Percentiles rank a stretch among this genome's conserved stretches.
Conservation (phyloP, 2,329 filamentous ascomycete genomes). For the Lachnellula willkommii region DNA sequence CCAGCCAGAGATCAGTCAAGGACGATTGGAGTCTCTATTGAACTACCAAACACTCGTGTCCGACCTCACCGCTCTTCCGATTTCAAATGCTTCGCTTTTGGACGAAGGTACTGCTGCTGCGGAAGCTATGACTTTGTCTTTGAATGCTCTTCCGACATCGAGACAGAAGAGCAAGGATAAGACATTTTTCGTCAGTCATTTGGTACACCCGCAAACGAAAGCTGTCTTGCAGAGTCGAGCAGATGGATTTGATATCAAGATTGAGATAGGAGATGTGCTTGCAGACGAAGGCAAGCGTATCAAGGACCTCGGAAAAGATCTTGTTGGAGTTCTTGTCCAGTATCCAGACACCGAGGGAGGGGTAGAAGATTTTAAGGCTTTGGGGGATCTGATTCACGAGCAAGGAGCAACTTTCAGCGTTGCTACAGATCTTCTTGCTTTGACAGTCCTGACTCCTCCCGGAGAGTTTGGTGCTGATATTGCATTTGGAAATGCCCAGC, state of each 20-base stretch:
- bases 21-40: conserved; percentile 81
- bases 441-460: conserved; percentile 82
- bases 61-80: conserved; percentile 79
- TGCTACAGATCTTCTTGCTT: conserved; percentile 80
- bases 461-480: conserved; percentile 95
- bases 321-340: conserved; percentile 89
- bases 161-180: conserved; percentile 71
- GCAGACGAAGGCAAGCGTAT: conserved; percentile 59
- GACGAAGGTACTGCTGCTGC: conserved; percentile 90
- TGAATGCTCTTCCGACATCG: conserved; percentile 66
- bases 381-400: conserved; percentile 74
- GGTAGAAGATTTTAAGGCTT: conserved; percentile 65
- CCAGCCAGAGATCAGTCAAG: conserved; percentile 95
- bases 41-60: conserved; percentile 94
- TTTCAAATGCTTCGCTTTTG: conserved; percentile 84
- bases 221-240: conserved; percentile 79
- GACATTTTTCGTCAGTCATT: conserved; percentile 76
- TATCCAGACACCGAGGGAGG: conserved; percentile 87
- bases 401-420: conserved; percentile 76
- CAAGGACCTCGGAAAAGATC: conserved; percentile 68
- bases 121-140: conserved; percentile 90
- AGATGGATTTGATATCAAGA: conserved; percentile 82
- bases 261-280: conserved; percentile 68
- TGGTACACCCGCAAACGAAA: conserved; percentile 80
- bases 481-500: conserved; percentile 86